phyloP scores from a whole-genome alignment of 2,329 filamentous ascomycete species.

The Sporothrix curviconia region DNA sequence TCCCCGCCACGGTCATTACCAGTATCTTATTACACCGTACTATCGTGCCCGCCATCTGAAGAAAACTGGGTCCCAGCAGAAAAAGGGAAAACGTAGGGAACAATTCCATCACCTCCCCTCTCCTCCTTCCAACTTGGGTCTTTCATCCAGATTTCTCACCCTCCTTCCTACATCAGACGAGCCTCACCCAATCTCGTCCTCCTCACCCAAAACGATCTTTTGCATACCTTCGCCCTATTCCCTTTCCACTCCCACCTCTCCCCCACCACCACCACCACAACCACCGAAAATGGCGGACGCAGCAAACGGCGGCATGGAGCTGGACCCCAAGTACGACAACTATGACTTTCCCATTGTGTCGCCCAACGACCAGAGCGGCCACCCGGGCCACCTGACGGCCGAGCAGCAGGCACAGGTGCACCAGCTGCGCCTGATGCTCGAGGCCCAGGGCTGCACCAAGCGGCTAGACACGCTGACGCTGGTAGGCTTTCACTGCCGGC shows the following conservation, averaged over 20 bases:
- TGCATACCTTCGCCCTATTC: background rate
- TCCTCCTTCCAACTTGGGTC: background rate
- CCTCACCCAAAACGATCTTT: no score
- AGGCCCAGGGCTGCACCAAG: constrained; percentile 73
- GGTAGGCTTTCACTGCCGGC: constrained; percentile 43
- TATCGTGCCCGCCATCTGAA: background rate
- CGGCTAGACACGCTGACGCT: constrained; percentile 88
- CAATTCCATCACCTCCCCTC: background rate
- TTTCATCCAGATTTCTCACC: background rate
- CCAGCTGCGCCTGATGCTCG: constrained; percentile 78
- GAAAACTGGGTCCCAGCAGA: constrained; percentile 6
- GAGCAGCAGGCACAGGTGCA: constrained; percentile 84
- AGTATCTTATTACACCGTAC: background rate
- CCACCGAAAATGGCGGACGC: constrained; percentile 11
- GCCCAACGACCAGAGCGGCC: constrained; percentile 63
- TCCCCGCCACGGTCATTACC: background rate
- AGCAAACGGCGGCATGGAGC: constrained; percentile 36
- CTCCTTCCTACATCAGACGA: background rate
- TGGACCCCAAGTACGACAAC: constrained; percentile 90
- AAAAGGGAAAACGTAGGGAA: constrained; percentile 7
- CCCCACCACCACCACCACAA: background rate
- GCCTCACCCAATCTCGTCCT: no score
- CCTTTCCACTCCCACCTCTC: background rate
- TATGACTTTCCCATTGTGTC: constrained; percentile 86
- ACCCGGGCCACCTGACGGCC: constrained; percentile 79